Evolutionary conservation across 1,139 yeast genomes (phyloP), one percentile per base, ranked within the genome.

Genomic region (Geotrichum candidum): DNA sequence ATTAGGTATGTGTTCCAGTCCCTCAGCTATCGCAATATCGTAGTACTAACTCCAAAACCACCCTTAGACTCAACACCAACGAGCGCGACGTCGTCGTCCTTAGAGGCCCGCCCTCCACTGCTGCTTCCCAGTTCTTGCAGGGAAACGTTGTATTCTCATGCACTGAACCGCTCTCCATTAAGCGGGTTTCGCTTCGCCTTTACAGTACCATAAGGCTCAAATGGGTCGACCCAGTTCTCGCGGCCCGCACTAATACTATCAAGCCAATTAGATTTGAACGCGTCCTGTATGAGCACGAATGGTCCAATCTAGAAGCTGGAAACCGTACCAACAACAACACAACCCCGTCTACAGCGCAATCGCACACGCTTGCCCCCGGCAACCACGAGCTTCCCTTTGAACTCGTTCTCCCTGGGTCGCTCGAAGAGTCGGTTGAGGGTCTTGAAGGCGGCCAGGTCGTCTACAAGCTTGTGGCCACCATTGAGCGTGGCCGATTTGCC

Each of bases 371-470:
- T 59, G 79, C 80, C 0, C 84, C 81, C 65, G 99, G 99, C 0
- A 90, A 90, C 72, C 91, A 94, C 72, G 96, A 90, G 71, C 83
- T 94, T 68, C 98, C 99, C 0, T 94, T 94, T 72, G 87, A 88
- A 66, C 82, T 95, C 1, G 81, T 91, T 35, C 72, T 94, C 22
- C 97, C 97, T 0, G 98, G 98, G 0, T 81, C 84, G 51, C 80
- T 89, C 61, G 87, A 91, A 0, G 99, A 94, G 74, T 86, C 96
- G 41, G 87, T 94, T 9, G 97, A 92, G 72, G 97, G 97, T 2
- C 79, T 91, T 57, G 92, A 92, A 1, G 91, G 94, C 27, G 96
- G 91, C 18, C 83, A 89, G 3, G 81, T 90, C n/a, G 81, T 85
- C 9, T 94, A 94, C 74, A 82, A 85, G 67, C 72, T 94, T 59